Evolutionary conservation across 331 rosid species (phyloP), one percentile per base, ranked within the genome.

Genomic region (Telfairia occidentalis): DNA sequence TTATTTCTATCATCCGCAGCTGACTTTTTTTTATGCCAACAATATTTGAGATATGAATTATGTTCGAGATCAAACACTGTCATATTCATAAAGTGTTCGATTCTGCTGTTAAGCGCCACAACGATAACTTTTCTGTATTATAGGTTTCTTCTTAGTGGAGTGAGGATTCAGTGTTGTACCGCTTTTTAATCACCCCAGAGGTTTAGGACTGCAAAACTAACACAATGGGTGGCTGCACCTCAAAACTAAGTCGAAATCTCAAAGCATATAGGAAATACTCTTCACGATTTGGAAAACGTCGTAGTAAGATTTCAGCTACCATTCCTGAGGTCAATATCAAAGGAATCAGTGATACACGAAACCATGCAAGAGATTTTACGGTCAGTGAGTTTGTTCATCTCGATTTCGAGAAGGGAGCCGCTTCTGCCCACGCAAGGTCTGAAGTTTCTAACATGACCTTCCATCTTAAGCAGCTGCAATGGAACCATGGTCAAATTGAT

Each of bases 171-270:
- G 13, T 5, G 11, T 2, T 50, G 79, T 23, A 85, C 77, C 40
- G 32, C 80, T 50, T 83, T 32, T 42, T 6, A 5, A n/a, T 45
- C 38, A 55, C 60, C 49, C 7, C 23, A 37, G 50, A 65, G 75
- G 28, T 28, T 16, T 48, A 48, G 60, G n/a, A 71, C 9, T 82
- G 46, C 77, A 79, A 80, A 9, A 66, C 46, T 50, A 55, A 24
- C 45, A 72, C 65, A 76, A 89, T 94, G 96, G 98, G 98, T 32
- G 80, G 85, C 13, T 91, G 98, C 67, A 84, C 83, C 79, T 89
- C 96, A 12, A 94, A 65, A 49, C 80, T 89, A 71, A 60, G 71
- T 48, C 64, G 83, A 60, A 86, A 81, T 52, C 29, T 38, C 50
- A 48, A 12, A 16, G 23, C 60, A 1, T 73, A 34, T 0, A 81